These are phyloP conservation scores for Claviceps humidiphila DNA, from an alignment of 2,329 filamentous ascomycete genomes.

Conservation along the genomic window DNA sequence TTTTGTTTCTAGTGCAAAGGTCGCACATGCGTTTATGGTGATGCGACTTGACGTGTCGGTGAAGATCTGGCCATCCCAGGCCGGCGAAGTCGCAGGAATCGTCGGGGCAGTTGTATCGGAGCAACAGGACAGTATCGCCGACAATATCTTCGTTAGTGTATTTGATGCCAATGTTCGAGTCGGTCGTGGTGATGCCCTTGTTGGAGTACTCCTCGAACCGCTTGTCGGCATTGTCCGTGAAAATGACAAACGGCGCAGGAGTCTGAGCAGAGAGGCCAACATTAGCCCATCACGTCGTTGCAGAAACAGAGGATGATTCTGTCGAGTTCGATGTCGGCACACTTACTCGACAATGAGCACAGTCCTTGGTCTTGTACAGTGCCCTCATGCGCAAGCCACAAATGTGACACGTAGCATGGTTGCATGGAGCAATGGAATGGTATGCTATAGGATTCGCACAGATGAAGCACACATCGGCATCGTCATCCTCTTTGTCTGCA, in stretches of 20 bases:
- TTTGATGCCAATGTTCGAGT: constrained; percentile 79
- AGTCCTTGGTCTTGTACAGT: constrained; percentile 91
- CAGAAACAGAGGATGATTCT: not conserved
- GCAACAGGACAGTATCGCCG: constrained; percentile 74
- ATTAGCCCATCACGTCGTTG: not conserved
- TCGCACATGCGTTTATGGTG: constrained; percentile 89
- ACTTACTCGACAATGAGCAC: constrained; percentile 83
- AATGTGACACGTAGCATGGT: constrained; percentile 93
- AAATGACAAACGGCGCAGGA: constrained; percentile 70
- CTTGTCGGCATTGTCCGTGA: constrained; percentile 74
- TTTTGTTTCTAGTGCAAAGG: constrained; percentile 84
- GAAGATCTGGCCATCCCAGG: constrained; percentile 44
- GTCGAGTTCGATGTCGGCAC: not conserved
- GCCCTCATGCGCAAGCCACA: constrained; percentile 84
- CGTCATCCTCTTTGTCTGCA: constrained; percentile 28
- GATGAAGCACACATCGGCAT: constrained; percentile 86
- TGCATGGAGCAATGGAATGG: constrained; percentile 82
- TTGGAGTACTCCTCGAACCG: constrained; percentile 71
- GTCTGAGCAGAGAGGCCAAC: constrained; percentile 29
- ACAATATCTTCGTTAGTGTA: constrained; percentile 84
- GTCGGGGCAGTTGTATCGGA: constrained; percentile 93
- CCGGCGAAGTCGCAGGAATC: constrained; percentile 68
- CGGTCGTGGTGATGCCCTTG: constrained; percentile 60
- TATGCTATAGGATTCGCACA: constrained; percentile 85
- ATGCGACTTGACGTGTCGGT: constrained; percentile 64